Evolutionary conservation across 2,329 filamentous ascomycete genomes (phyloP).

Genomic region (Elsinoe perseae): DNA sequence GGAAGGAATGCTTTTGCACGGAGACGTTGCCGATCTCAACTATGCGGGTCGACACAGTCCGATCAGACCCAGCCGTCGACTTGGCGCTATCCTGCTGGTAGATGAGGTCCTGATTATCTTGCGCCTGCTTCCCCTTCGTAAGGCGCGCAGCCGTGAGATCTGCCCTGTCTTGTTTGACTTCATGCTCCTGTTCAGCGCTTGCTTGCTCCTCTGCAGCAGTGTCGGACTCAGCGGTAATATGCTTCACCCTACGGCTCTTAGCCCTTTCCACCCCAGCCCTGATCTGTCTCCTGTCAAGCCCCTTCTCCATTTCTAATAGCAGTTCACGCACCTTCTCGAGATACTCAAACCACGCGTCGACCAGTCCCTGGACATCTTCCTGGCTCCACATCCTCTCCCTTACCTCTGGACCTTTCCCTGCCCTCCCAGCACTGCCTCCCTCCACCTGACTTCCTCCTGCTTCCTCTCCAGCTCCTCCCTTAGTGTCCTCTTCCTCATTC

Average conservation of each 20-base stretch:
- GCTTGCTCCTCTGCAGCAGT: background rate
- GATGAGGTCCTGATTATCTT: no score
- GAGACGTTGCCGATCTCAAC: no score
- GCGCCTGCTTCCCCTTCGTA: no score
- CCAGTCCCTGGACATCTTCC: background rate
- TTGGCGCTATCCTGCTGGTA: no score
- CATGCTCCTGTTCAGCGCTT: no score
- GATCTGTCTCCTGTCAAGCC: background rate
- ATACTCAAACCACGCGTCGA: background rate
- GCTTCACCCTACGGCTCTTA: background rate
- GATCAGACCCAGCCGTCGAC: no score
- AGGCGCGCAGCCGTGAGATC: no score
- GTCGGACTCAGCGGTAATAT: background rate
- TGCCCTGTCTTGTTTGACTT: no score
- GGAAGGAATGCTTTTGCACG: no score
- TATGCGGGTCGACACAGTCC: no score
- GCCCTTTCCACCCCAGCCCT: background rate
- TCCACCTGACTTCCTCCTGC: background rate
- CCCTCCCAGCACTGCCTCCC: background rate
- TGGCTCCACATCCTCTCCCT: background rate
- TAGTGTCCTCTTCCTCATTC: background rate
- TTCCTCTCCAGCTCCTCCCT: background rate
- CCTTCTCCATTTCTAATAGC: background rate
- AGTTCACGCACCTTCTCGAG: background rate
- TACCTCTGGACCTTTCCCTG: no score